Base-by-base conservation (phyloP, 2,329 filamentous ascomycete species). In the Pseudogymnoascus sp. region DNA sequence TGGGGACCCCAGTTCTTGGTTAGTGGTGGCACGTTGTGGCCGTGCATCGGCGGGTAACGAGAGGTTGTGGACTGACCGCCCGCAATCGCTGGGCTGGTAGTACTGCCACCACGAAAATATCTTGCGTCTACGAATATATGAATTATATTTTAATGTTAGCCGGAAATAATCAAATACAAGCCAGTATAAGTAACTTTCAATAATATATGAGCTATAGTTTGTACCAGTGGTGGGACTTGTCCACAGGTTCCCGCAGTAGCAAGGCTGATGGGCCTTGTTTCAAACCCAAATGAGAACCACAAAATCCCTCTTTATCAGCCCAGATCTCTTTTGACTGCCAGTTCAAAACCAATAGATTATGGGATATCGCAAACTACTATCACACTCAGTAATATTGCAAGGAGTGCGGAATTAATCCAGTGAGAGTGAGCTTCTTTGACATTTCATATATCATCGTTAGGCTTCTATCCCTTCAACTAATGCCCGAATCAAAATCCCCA, bases 401-500 rank as follows among this genome's bases (percentile, higher is more conserved):
- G n/a, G 28, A 2, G 16, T 11, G 12, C n/a, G n/a, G 2, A 56
- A 34, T 12, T 56, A 34, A 34, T 34, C 9, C n/a, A 56, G 49
- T 56, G 49, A 56, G n/a, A 18, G 49, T 34, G 49, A 56, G 49
- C 49, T 56, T 56, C 49, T 56, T 34, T 56, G 25, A 56, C 28
- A 56, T 18, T 56, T 56, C 49, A 56, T 56, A 14, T 56, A 34
- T 56, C 49, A 56, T 56, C 28, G 49, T 56, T 56, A 56, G 25
- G 49, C 25, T 56, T 56, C 3, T 56, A 56, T 56, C 25, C 49
- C 28, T 18, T 34, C 49, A 56, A 56, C 49, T 56, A 34, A 18
- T 56, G 49, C n/a, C 14, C 49, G 28, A 56, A 56, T 34, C 40
- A 63, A 49, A 21, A 25, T 46, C 65, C 59, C 11, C 37, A 67